A percentile compares a stretch with the other conserved stretches of the same genome.
phyloP scores from a whole-genome alignment of 2,329 filamentous ascomycete genomes.

The Conoideocrella luteorostrata region DNA sequence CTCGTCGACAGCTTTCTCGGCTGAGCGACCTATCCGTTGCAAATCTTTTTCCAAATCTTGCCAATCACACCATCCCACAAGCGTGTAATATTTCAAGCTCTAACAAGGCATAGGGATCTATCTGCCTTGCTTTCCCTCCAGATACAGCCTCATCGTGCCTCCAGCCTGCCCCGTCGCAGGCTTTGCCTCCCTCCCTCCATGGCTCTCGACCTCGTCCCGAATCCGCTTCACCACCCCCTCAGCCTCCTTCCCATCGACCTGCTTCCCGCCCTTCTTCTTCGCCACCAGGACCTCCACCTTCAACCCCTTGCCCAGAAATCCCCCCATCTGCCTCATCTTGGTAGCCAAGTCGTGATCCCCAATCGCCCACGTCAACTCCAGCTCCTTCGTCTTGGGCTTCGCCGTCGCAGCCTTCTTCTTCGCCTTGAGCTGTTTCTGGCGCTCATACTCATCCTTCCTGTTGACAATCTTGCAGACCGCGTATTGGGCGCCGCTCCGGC shows the following conservation, averaged over 20 bases:
- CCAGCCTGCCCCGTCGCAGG: constrained; percentile 38
- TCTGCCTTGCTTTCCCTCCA: constrained; percentile 27
- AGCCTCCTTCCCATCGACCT: constrained; percentile 55
- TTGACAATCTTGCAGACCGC: constrained; percentile 68
- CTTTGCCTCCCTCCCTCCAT: constrained; percentile 38
- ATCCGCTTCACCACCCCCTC: constrained; percentile 44
- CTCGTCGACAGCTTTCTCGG: too few relatives aligned
- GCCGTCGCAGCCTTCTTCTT: constrained; percentile 36
- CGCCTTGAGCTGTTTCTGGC: constrained; percentile 35
- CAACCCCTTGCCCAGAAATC: constrained; percentile 68
- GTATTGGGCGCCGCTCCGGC: constrained; percentile 17
- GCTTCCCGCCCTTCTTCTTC: constrained; percentile 54
- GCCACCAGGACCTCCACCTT: constrained; percentile 69
- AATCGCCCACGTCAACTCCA: constrained; percentile 92
- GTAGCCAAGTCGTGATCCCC: constrained; percentile 67
- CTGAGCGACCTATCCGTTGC: too few relatives aligned
- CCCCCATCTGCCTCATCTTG: constrained; percentile 57
- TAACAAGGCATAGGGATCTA: neutral
- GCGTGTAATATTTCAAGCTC: too few relatives aligned
- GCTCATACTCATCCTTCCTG: constrained; percentile 43
- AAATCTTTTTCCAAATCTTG: too few relatives aligned
- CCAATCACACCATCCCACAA: neutral
- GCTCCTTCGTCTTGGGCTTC: constrained; percentile 54
- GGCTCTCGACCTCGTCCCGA: constrained; percentile 25
- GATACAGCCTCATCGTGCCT: constrained; percentile 34